Evolutionary conservation across 768 basidiomycete species (phyloP).

Genomic region (Calocybe cyanea): DNA sequence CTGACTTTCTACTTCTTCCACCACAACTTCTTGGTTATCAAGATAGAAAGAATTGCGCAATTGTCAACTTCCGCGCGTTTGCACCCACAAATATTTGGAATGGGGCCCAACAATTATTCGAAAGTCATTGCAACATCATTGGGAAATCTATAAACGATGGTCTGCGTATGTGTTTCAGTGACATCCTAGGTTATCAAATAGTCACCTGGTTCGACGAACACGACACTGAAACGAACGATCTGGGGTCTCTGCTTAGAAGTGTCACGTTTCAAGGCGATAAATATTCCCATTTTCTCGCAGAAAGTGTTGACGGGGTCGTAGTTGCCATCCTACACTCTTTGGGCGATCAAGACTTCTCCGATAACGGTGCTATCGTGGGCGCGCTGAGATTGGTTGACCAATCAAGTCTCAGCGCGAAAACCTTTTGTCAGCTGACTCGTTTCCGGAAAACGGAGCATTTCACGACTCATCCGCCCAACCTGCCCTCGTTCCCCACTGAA

Average conservation of each 20-base stretch:
- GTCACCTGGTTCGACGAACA: conserved; percentile 40
- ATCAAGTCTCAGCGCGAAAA: conserved; percentile 31
- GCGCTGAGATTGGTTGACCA: conserved; percentile 37
- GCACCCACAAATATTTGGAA: conserved; percentile 64
- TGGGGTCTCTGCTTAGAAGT: conserved; percentile 32
- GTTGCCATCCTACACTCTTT: conserved; percentile 58
- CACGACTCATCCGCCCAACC: conserved; percentile 57
- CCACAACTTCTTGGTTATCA: conserved; percentile 73
- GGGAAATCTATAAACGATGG: conserved; percentile 49
- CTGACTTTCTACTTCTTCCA: conserved; percentile 61
- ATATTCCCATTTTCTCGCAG: conserved; percentile 33
- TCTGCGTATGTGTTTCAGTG: conserved; percentile 60
- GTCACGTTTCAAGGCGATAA: conserved; percentile 27
- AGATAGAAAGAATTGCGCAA: conserved; percentile 62
- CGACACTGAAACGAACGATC: conserved; percentile 18
- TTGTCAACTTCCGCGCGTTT: conserved; percentile 62
- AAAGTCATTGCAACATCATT: conserved; percentile 57
- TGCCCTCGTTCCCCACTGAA: conserved; percentile 51
- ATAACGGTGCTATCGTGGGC: conserved; percentile 43
- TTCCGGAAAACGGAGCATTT: conserved; percentile 49
- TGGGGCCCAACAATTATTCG: conserved; percentile 42
- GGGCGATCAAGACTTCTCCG: conserved; percentile 62
- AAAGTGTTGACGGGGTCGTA: conserved; percentile 55
- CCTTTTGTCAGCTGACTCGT: conserved; percentile 48
- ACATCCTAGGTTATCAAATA: conserved; percentile 62